Evolutionary conservation across 2,329 filamentous ascomycete genomes (phyloP), one percentile per base, ranked within the genome.

Genomic region (Raffaelea deltoideospora): DNA sequence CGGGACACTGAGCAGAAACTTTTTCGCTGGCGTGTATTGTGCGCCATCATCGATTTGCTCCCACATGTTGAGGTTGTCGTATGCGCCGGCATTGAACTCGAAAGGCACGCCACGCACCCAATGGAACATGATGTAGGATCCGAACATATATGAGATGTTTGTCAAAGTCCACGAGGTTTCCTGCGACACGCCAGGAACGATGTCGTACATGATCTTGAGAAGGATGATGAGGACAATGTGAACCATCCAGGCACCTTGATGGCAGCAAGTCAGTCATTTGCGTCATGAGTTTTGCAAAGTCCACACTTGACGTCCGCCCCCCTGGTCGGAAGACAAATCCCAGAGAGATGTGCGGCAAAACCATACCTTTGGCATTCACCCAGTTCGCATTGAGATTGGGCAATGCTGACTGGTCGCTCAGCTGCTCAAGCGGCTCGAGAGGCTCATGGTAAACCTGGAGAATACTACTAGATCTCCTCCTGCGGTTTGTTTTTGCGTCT

Each of bases 11-110:
- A 96, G 76, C 41, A 98, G 68, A 53, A 98, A 98, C 61, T 98
- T 98, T 69, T 98, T 98, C 47, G 90, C 84, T 4, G 90, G 90
- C 1, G 90, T 98, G 64, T 96, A 98, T 59, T 98, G 90, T 50
- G 90, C 90, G 33, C 90, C 90, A 52, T 96, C 92, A 65, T 98
- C 90, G 57, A 98, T 98, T 64, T 98, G 90, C 65, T 98, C 90
- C 90, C 90, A 98, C 90, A 98, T 96, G 65, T 96, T 98, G 53
- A 98, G 71, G 59, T 98, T 96, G 68, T 98, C 90, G 60, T 96
- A 98, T 49, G 90, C 90, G 41, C 90, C 90, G 39, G 84, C 80
- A 56, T 98, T 98, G 71, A 98, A 98, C 59, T 98, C 90, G 55
- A 98, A 98, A 6, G 90, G 90, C 33, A 96, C 85, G 49, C 90